Percentiles rank a stretch among this genome's conserved stretches.
Evolutionary conservation across 805 yeast species (phyloP).

Genomic region (Yarrowia divulgata): DNA sequence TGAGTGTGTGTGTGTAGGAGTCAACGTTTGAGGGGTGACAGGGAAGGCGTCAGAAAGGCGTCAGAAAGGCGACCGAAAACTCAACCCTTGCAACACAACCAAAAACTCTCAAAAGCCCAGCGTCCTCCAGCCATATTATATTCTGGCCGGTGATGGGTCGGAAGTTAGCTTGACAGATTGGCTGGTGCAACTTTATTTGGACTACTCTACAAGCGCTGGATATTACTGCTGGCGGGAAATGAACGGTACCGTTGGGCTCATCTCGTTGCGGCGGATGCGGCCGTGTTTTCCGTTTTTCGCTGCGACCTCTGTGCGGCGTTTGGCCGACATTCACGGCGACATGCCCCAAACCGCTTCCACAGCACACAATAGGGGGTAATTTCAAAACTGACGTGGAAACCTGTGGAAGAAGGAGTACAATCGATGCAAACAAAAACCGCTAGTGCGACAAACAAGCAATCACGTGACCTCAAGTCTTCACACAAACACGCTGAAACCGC

Average conservation of each 20-base stretch:
- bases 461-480: too few species aligned
- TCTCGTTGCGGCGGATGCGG: not conserved
- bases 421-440: too few species aligned
- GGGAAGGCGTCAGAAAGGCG: too few species aligned
- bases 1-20: too few species aligned
- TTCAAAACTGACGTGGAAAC: not conserved
- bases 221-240: not conserved
- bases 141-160: constrained; percentile 5
- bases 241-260: not conserved
- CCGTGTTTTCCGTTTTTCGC: not conserved
- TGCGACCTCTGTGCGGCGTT: not conserved
- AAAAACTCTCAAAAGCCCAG: too few species aligned
- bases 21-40: too few species aligned
- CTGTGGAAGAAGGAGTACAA: not conserved
- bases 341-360: too few species aligned
- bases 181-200: constrained; percentile 14
- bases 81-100: too few species aligned
- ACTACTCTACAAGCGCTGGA: not conserved
- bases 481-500: too few species aligned
- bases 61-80: too few species aligned
- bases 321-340: not conserved
- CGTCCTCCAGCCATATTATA: not conserved
- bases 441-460: too few species aligned
- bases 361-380: not conserved
- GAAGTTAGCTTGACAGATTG: constrained; percentile 23